Conservation (phyloP, 768 basidiomycete genomes). For the Paxillus ammoniavirescens region DNA sequence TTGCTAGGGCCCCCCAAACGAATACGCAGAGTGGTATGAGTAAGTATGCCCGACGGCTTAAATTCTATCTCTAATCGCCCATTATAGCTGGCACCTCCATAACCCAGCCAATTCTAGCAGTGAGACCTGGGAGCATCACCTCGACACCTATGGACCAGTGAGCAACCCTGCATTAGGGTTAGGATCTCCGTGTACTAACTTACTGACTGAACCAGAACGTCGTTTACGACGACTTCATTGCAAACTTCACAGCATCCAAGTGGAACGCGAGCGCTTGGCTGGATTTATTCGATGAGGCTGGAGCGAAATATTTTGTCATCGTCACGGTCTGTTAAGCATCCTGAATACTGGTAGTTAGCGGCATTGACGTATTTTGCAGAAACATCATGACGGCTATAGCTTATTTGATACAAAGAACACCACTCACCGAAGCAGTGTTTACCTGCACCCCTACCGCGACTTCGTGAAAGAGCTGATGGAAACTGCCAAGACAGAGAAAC, state of each 20-base stretch:
- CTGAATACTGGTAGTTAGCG: neutral
- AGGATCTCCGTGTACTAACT: neutral
- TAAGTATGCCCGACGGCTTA: constrained; percentile 25
- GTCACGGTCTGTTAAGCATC: constrained; percentile 39
- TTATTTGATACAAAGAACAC: constrained; percentile 57
- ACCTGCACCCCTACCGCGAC: constrained; percentile 51
- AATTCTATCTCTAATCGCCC: neutral
- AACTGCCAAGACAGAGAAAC: constrained; percentile 48
- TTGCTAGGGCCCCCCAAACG: constrained; percentile 35
- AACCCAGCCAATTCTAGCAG: constrained; percentile 34
- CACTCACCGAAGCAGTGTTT: constrained; percentile 47
- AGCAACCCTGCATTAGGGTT: constrained; percentile 12
- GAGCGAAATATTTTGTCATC: constrained; percentile 62
- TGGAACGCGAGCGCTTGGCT: constrained; percentile 58
- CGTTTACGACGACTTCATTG: constrained; percentile 58
- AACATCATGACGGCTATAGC: constrained; percentile 62
- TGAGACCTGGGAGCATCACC: constrained; percentile 49
- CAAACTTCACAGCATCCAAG: constrained; percentile 48
- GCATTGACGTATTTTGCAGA: constrained; percentile 30
- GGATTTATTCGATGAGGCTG: constrained; percentile 51
- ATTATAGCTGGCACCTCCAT: constrained; percentile 38
- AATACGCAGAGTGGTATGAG: constrained; percentile 60
- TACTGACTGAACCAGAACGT: constrained; percentile 33
- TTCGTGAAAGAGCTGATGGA: constrained; percentile 49
- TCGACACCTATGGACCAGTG: constrained; percentile 44